A percentile compares a stretch with the other conserved stretches of the same genome.
phyloP scores from a whole-genome alignment of 257 asterid genomes.

The Solanum boliviense region DNA sequence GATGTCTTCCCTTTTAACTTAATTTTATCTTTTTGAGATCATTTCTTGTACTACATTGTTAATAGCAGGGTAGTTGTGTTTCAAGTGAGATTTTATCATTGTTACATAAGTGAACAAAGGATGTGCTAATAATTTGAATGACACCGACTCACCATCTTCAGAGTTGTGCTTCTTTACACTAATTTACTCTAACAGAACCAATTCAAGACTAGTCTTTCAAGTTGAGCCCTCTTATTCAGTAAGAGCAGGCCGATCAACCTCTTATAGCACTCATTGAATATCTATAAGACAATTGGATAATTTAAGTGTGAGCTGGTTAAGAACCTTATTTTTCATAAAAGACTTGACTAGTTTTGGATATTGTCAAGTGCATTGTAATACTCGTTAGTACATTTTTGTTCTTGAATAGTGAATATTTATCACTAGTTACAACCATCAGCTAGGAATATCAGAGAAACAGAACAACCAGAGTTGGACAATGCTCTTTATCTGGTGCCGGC shows the following conservation, averaged over 20 bases:
- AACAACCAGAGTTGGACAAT: not conserved
- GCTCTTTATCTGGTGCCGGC: conserved; percentile 4
- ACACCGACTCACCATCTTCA: not conserved
- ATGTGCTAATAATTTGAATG: not conserved
- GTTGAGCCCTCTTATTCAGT: not conserved
- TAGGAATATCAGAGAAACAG: not conserved
- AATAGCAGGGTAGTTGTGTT: not conserved
- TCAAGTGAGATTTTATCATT: not conserved
- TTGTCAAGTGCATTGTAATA: not conserved
- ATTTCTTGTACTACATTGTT: not conserved
- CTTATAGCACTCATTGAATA: not conserved
- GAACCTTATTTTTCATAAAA: not conserved
- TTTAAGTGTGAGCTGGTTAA: not conserved
- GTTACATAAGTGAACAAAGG: not conserved
- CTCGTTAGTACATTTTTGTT: not conserved
- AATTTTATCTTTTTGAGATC: not conserved
- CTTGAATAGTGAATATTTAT: not conserved
- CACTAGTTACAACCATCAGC: not conserved
- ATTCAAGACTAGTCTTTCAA: not conserved
- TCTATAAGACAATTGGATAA: not conserved
- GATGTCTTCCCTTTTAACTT: not conserved
- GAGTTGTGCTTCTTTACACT: not conserved
- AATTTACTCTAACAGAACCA: not conserved
- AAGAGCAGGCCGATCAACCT: not conserved
- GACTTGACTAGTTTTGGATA: not conserved